A percentile compares a stretch with the other conserved stretches of the same genome.
These are phyloP conservation scores for Houttuynia cordata DNA, from an alignment of 164 flowering plant species.

Conservation along the genomic window DNA sequence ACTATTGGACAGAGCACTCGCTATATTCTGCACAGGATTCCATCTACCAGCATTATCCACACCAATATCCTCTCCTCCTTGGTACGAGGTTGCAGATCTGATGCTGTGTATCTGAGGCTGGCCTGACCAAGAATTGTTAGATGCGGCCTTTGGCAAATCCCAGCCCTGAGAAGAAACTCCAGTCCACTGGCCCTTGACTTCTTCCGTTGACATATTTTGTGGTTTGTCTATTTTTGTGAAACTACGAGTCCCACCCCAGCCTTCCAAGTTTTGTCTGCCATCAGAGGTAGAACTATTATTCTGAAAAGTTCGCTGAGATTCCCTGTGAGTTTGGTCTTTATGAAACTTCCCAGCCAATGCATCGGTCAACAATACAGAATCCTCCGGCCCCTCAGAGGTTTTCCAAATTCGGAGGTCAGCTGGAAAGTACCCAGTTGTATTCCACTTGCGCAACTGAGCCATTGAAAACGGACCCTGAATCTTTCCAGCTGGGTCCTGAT, in stretches of 20 bases:
- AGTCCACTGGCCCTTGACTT: too few species aligned
- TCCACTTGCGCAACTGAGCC: slow-evolving; percentile 91
- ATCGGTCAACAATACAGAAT: slow-evolving; percentile 55
- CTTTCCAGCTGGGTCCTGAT: slow-evolving; percentile 78
- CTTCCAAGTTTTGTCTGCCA: slow-evolving; percentile 6
- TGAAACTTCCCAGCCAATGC: slow-evolving; percentile 51
- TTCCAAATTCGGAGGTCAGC: slow-evolving; percentile 66
- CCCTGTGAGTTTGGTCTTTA: slow-evolving; percentile 19
- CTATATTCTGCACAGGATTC: too few species aligned
- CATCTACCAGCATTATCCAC: slow-evolving; percentile 3
- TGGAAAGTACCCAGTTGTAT: slow-evolving; percentile 75
- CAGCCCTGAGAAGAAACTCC: too few species aligned
- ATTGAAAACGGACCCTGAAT: slow-evolving; percentile 94
- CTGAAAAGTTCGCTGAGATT: slow-evolving; percentile 9
- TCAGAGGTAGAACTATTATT: slow-evolving; percentile 6
- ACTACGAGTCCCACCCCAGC: slow-evolving; percentile 9
- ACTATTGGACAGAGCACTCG: too few species aligned
- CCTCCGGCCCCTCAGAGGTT: slow-evolving; percentile 39
- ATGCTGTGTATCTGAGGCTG: slow-evolving; percentile 15
- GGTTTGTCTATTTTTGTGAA: slow-evolving; percentile 4
- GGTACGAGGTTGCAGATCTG: slow-evolving; percentile 14
- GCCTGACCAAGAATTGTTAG: slow-evolving; percentile 19
- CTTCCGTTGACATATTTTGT: slow-evolving; percentile 16
- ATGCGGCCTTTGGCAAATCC: slow-evolving; percentile 20
- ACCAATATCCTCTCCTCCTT: not conserved